These are phyloP conservation scores for Rosa lucieae DNA, from an alignment of 306 rosid genomes.

Conservation along the genomic window DNA sequence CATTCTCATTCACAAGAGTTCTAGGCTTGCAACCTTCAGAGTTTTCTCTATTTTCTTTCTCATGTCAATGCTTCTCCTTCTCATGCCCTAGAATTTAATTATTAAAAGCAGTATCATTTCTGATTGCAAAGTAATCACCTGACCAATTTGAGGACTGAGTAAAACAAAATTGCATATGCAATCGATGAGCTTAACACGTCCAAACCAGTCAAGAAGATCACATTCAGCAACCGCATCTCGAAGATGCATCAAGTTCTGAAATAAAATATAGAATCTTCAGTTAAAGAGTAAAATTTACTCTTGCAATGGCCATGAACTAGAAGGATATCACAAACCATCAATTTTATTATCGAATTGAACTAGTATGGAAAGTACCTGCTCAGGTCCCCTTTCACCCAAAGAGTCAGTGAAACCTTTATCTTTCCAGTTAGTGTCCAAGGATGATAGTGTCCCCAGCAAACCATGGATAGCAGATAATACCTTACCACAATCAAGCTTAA, in stretches of 20 bases:
- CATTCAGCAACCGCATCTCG: slow-evolving; percentile 63
- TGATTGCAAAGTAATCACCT: slow-evolving; percentile 51
- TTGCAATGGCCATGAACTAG: not conserved
- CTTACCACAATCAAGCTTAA: slow-evolving; percentile 57
- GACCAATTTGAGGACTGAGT: slow-evolving; percentile 76
- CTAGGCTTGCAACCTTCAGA: not conserved
- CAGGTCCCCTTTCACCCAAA: slow-evolving; percentile 40
- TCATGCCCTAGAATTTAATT: slow-evolving; percentile 4
- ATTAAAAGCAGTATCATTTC: slow-evolving; percentile 4
- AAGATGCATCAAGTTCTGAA: slow-evolving; percentile 62
- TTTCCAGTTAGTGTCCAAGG: slow-evolving; percentile 39
- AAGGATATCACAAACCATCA: not conserved
- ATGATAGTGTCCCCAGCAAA: slow-evolving; percentile 58
- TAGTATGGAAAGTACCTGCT: slow-evolving; percentile 46
- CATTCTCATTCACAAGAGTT: not conserved
- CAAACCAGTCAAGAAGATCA: slow-evolving; percentile 81
- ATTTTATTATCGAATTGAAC: not conserved
- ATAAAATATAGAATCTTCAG: slow-evolving; percentile 15
- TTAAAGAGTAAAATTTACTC: slow-evolving; percentile 10
- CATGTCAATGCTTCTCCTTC: not conserved
- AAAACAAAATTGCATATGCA: slow-evolving; percentile 72
- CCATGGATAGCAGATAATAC: slow-evolving; percentile 45
- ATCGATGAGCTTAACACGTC: slow-evolving; percentile 75
- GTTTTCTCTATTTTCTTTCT: not conserved
- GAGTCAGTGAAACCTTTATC: slow-evolving; percentile 36